Conservation (phyloP, 1,284 basidiomycete genomes). For the Ustilago sp. region DNA sequence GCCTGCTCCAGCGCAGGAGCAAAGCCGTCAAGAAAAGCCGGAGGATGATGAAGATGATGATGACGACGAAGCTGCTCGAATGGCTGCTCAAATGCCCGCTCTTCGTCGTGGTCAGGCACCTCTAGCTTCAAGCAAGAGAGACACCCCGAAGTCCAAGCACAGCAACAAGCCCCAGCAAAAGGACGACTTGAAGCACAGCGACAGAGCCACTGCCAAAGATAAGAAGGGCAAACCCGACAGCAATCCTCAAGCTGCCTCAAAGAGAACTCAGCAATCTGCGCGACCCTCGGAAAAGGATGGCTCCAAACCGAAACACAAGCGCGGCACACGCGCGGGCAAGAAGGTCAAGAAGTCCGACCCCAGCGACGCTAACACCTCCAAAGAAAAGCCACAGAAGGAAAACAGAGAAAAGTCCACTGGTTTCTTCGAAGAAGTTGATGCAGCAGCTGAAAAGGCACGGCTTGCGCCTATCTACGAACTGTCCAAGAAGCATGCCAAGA, state of each 20-base stretch:
- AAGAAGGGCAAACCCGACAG: conserved; percentile 4
- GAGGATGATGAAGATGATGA: conserved; percentile 18
- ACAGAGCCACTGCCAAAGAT: not conserved
- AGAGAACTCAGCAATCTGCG: not conserved
- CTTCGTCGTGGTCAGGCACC: conserved; percentile 26
- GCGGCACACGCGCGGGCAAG: conserved; percentile 38
- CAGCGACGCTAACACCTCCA: not conserved
- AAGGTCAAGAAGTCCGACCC: conserved; percentile 27
- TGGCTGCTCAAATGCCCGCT: conserved; percentile 45
- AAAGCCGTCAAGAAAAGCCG: conserved; percentile 2
- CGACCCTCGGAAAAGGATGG: conserved; percentile 10
- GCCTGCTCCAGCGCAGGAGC: conserved; percentile 4
- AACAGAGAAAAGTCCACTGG: conserved; percentile 4
- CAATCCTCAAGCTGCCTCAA: not conserved
- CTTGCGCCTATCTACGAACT: conserved; percentile 46
- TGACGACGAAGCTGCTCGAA: conserved; percentile 36
- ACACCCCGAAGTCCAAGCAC: conserved; percentile 12
- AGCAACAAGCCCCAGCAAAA: conserved; percentile 5
- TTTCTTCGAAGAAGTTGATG: conserved; percentile 49
- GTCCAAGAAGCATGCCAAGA: conserved; percentile 37
- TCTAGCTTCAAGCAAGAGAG: conserved; percentile 12
- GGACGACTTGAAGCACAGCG: not conserved
- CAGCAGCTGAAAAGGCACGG: conserved; percentile 28
- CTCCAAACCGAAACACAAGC: conserved; percentile 33
- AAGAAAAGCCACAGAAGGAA: conserved; percentile 3